Conservation (phyloP, 73 alveolate genomes). For the Paramecium bursaria region DNA sequence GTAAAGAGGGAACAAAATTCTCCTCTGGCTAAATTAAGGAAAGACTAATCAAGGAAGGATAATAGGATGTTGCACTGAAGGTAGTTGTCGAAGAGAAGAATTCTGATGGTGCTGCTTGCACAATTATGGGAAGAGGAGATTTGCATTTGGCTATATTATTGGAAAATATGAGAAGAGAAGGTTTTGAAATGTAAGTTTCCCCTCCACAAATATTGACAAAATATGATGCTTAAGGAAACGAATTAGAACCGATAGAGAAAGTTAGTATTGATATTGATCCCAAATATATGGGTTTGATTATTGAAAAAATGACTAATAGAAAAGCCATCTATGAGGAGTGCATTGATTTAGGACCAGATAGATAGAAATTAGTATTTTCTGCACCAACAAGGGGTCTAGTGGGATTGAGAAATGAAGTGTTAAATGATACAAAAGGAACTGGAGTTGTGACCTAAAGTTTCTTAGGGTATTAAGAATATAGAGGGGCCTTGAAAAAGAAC, state of each 20-base stretch:
- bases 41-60: conserved; percentile 81
- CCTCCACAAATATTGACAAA: conserved; percentile 85
- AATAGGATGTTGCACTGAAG: conserved; percentile 83
- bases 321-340: conserved; percentile 74
- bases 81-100: conserved; percentile 45
- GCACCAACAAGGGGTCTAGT: conserved; percentile 91
- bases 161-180: conserved; percentile 94
- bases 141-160: conserved; percentile 85
- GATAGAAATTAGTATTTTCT: conserved; percentile 72
- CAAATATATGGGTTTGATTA: conserved; percentile 68
- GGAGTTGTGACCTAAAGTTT: conserved; percentile 77
- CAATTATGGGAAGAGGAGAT: conserved; percentile 89
- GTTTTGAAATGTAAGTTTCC: conserved; percentile 85
- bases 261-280: conserved; percentile 79
- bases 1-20: conserved; percentile 82
- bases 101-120: conserved; percentile 67
- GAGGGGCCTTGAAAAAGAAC: conserved; percentile 84
- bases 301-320: conserved; percentile 81
- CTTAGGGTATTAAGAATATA: conserved; percentile 78
- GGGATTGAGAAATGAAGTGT: conserved; percentile 83
- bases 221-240: conserved; percentile 62
- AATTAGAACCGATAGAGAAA: conserved; percentile 87
- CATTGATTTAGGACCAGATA: conserved; percentile 55
- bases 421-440: conserved; percentile 88
- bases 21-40: conserved; percentile 75